phyloP scores from a whole-genome alignment of 139 green algal species.

The Asterochloris erici region DNA sequence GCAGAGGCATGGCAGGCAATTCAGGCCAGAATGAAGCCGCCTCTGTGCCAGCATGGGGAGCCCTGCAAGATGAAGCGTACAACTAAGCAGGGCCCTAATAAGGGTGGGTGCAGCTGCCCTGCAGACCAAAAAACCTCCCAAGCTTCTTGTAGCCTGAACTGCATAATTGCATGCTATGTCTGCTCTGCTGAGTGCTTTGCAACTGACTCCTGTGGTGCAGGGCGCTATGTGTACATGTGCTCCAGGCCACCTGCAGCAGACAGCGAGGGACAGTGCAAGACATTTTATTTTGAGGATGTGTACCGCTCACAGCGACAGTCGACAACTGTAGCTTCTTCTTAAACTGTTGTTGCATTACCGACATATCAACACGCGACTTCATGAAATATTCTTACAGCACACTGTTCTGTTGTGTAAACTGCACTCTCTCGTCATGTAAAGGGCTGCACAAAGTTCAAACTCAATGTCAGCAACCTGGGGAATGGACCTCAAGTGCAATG shows the following conservation, averaged over 20 bases:
- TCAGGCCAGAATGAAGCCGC: constrained; percentile 12
- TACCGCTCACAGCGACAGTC: too few relatives aligned
- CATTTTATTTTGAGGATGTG: background rate
- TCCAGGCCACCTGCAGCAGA: constrained; percentile 10
- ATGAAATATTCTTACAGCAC: too few relatives aligned
- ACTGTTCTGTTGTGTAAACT: too few relatives aligned
- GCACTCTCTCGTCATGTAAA: too few relatives aligned
- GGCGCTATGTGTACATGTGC: constrained; percentile 26
- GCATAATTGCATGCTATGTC: background rate
- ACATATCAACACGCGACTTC: too few relatives aligned
- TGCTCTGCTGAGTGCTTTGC: background rate
- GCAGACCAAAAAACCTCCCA: background rate
- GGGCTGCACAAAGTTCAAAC: too few relatives aligned
- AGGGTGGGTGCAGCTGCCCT: background rate
- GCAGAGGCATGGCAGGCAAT: constrained; percentile 29
- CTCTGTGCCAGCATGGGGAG: constrained; percentile 36
- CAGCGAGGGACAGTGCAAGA: constrained; percentile 14
- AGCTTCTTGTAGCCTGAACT: background rate
- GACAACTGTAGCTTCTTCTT: too few relatives aligned
- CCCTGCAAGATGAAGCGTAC: constrained; percentile 40
- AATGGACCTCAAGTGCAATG: too few relatives aligned
- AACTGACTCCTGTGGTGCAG: background rate
- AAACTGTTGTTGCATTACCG: too few relatives aligned
- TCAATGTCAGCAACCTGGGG: too few relatives aligned
- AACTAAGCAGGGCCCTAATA: constrained; percentile 32